phyloP scores from a whole-genome alignment of 163 green algal species.

The Chlamydomonas reinhardtii region DNA sequence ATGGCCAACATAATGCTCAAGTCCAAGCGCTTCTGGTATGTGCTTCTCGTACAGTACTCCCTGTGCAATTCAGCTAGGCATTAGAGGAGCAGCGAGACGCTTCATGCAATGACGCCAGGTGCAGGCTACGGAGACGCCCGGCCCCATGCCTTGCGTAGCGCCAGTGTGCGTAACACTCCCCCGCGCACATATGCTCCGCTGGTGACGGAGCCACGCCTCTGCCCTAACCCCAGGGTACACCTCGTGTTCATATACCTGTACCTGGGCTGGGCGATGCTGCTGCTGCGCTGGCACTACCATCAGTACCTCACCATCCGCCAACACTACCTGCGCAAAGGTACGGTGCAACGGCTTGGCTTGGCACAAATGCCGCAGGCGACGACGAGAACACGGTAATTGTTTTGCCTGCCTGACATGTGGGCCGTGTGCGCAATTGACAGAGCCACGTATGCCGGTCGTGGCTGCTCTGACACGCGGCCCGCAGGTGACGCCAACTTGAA shows the following conservation, averaged over 20 bases:
- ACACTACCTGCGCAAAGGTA: conserved; percentile 59
- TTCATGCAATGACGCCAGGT: too few species aligned
- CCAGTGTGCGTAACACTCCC: background rate
- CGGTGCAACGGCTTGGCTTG: background rate
- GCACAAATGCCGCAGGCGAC: too few species aligned
- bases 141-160: too few species aligned
- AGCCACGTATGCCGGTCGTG: too few species aligned
- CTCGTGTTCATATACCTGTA: conserved; percentile 55
- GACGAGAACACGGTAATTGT: background rate
- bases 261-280: conserved; percentile 52
- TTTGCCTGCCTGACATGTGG: too few species aligned
- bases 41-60: too few species aligned
- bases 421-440: too few species aligned
- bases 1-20: conserved; percentile 32
- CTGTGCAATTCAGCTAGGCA: too few species aligned
- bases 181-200: background rate
- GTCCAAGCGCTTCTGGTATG: conserved; percentile 7
- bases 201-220: too few species aligned
- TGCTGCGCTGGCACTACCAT: conserved; percentile 56
- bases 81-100: too few species aligned
- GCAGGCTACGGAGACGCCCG: too few species aligned
- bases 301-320: conserved; percentile 61
- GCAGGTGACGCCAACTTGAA: conserved; percentile 21
- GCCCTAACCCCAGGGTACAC: conserved; percentile 45
- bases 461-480: too few species aligned